Conservation (phyloP, 208 protist species). For the Wallacemonas sp. region DNA sequence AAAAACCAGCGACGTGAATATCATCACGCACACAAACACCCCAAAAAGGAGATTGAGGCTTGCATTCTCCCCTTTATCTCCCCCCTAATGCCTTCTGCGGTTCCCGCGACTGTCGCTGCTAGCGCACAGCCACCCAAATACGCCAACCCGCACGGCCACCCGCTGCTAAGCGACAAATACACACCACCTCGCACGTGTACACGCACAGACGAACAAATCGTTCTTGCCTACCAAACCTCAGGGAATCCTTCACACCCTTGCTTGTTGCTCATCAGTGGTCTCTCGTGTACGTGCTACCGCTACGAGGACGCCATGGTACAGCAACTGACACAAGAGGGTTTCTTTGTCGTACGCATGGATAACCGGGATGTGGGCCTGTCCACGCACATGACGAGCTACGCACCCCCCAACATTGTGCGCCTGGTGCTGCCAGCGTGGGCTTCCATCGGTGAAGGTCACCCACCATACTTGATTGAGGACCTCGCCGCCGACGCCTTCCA, state of each 20-base stretch:
- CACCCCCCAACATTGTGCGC: constrained; percentile 1
- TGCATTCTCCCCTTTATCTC: not conserved
- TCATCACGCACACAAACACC: too few species aligned
- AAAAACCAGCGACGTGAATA: too few species aligned
- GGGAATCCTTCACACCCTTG: constrained; percentile 36
- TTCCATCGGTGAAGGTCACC: not conserved
- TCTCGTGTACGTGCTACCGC: constrained; percentile 68
- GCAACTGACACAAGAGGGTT: constrained; percentile 14
- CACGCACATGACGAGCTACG: not conserved
- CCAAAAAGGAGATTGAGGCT: too few species aligned
- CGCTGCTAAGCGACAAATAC: constrained; percentile 12
- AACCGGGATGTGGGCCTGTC: constrained; percentile 28
- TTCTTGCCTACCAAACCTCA: constrained; percentile 73
- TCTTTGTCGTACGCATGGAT: constrained; percentile 32
- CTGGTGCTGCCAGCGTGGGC: not conserved
- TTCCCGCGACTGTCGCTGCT: constrained; percentile 41
- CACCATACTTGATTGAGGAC: constrained; percentile 35
- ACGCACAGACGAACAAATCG: constrained; percentile 36
- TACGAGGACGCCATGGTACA: constrained; percentile 69
- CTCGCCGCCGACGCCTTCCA: not conserved
- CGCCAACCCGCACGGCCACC: constrained; percentile 18
- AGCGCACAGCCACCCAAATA: constrained; percentile 18
- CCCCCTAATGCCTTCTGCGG: not conserved
- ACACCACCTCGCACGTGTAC: constrained; percentile 38
- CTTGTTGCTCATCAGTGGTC: constrained; percentile 60